These are phyloP conservation scores for Hanseniaspora singularis DNA, from an alignment of 805 yeast species.

Conservation along the genomic window DNA sequence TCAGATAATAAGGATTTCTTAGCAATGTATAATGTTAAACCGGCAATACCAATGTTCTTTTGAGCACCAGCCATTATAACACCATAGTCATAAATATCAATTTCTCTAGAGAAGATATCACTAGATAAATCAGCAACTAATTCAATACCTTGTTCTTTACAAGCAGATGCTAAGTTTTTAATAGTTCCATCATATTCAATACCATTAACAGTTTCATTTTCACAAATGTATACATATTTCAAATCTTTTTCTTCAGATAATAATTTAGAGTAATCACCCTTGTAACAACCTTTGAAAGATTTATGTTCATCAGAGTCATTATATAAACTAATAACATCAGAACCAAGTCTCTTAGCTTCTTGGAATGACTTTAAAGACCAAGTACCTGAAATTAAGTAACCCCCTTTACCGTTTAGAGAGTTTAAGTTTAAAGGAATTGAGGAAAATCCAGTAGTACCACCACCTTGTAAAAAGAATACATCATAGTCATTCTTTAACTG, in stretches of 20 bases:
- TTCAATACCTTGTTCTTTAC: slow-evolving; percentile 47
- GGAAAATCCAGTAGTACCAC: slow-evolving; percentile 94
- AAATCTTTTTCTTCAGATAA: slow-evolving; percentile 38
- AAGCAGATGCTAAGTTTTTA: slow-evolving; percentile 28
- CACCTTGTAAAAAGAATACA: slow-evolving; percentile 92
- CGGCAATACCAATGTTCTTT: slow-evolving; percentile 94
- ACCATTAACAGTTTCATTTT: slow-evolving; percentile 95
- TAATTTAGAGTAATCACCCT: slow-evolving; percentile 20
- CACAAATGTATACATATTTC: slow-evolving; percentile 83
- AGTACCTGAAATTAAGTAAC: slow-evolving; percentile 80
- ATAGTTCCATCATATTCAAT: slow-evolving; percentile 50
- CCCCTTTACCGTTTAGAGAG: slow-evolving; percentile 46
- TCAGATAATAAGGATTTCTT: slow-evolving; percentile 63
- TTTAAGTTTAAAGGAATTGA: slow-evolving; percentile 58
- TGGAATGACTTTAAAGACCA: slow-evolving; percentile 86
- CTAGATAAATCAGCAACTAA: slow-evolving; percentile 93
- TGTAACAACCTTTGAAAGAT: slow-evolving; percentile 42
- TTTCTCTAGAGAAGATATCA: slow-evolving; percentile 65
- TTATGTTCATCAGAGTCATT: slow-evolving; percentile 40
- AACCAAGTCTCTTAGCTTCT: slow-evolving; percentile 77
- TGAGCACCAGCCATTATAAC: slow-evolving; percentile 96
- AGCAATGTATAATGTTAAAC: slow-evolving; percentile 81
- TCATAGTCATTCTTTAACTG: slow-evolving; percentile 82
- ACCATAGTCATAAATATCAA: slow-evolving; percentile 79
- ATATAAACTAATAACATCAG: slow-evolving; percentile 58